Base-by-base conservation (phyloP, 306 rosid species). In the Cicer chorassanicum region DNA sequence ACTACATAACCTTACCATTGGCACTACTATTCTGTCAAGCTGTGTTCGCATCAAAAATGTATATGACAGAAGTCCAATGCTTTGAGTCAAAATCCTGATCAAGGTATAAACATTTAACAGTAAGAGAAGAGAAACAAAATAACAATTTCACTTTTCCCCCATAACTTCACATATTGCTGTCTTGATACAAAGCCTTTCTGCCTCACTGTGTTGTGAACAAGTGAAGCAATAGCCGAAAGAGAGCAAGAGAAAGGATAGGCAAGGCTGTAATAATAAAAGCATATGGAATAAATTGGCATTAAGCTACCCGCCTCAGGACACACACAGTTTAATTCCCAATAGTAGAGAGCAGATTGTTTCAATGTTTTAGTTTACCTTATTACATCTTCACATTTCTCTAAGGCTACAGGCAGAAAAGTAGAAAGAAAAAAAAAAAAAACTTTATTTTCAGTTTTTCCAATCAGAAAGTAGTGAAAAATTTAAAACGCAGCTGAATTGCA, bases 51-150 rank as follows among this genome's bases (percentile, higher is more conserved):
- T 81, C 91, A 94, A 86, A 84, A 86, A 94, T 19, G 99, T 87
- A 63, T 88, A 92, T 13, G 99, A 94, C 24, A 94, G 92, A 84
- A 94, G 97, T 83, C 99, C 97, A 72, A 92, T 86, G 84, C 96
- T 91, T 84, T 88, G 96, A 74, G 95, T 94, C 87, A 79, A 65
- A 77, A 79, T 77, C 89, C 99, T 94, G 88, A 63, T 75, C 81
- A 82, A 75, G 34, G 61, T 29, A 60, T 29, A 29, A 29, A 4
- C 36, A 29, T 36, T 9, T 69, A 80, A 77, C 40, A 61, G 24
- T 65, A 63, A 68, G 62, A 71, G 24, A 53, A 46, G 51, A 51
- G 13, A 73, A 77, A 34, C 9, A 62, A 34, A 42, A 36, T 70
- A 57, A 72, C 6, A 83, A 66, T 61, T 40, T 61, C 65, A 79